Base-by-base conservation (phyloP, 176 grass and related monocot species). In the Eragrostis curvula region DNA sequence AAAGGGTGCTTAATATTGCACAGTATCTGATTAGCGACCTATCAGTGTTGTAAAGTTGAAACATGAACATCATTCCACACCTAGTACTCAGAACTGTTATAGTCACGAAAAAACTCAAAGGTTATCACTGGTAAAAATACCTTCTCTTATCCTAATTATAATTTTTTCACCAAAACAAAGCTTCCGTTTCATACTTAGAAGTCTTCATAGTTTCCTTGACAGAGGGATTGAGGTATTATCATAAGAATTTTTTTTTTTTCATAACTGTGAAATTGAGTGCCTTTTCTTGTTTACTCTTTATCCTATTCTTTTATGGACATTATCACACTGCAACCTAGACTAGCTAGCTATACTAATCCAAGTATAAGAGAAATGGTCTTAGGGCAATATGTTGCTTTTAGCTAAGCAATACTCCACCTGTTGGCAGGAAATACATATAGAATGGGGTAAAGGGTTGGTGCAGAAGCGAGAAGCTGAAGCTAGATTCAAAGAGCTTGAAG, bases 361-460 rank as follows among this genome's bases (percentile, higher is more conserved):
- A 52, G 7, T 55, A 58, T 70, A 24, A 56, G 49, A 46, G 40
- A 36, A 36, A 84, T 58, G 9, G 7, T 67, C 64, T 66, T 66
- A 11, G 75, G 42, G 32, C n/a, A 32, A 60, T 36, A 23, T 66
- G 46, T 12, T 29, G 5, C 41, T 73, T 77, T 30, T 74, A 55
- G 58, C 66, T 84, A 49, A 81, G 47, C 45, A 46, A 36, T 73
- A 24, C 63, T 88, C 56, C 61, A 74, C 18, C 17, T 80, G 8
- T 71, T 57, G 65, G 65, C 79, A 95, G 81, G 96, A 95, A 74
- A 95, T 90, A 44, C 82, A 89, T 44, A 83, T 98, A 81, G 92
- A 91, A 76, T 95, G 96, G 96, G 92, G 96, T 83, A 98, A 93
- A 85, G 92, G 96, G 9, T 86, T 98, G 77, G 96, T 81, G 25